A percentile compares a stretch with the other conserved stretches of the same genome.
These are phyloP conservation scores for Leishmania turanica DNA, from an alignment of 208 protist genomes.

Conservation along the genomic window DNA sequence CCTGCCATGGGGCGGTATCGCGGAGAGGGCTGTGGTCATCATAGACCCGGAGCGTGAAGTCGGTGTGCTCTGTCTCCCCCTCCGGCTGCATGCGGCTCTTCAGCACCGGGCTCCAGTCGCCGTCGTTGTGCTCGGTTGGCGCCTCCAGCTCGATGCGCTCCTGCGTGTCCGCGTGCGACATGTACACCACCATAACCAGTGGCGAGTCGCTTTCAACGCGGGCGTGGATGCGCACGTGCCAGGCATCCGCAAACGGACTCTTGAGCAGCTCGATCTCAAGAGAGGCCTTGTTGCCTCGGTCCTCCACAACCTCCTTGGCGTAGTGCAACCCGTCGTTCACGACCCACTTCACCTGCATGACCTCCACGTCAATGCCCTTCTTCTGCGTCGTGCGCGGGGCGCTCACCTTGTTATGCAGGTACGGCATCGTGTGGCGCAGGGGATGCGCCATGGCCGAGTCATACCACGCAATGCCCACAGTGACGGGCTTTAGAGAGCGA, in stretches of 20 bases:
- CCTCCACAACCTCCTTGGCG: constrained; percentile 63
- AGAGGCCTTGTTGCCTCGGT: constrained; percentile 42
- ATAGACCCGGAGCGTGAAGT: constrained; percentile 58
- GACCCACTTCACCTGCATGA: constrained; percentile 71
- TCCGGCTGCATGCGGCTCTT: constrained; percentile 40
- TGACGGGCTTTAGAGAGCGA: constrained; percentile 60
- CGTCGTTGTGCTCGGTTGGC: constrained; percentile 43
- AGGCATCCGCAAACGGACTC: constrained; percentile 72
- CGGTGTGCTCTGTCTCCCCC: constrained; percentile 33
- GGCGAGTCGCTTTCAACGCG: constrained; percentile 40
- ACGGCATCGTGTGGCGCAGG: constrained; percentile 67
- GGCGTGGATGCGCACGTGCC: constrained; percentile 83
- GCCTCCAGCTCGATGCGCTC: constrained; percentile 41
- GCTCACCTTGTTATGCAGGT: constrained; percentile 72
- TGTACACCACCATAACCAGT: constrained; percentile 68
- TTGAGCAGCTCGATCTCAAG: constrained; percentile 85
- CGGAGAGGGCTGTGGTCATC: constrained; percentile 71
- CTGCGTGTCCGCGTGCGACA: constrained; percentile 52
- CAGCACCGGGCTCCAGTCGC: constrained; percentile 63
- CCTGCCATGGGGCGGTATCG: constrained; percentile 62
- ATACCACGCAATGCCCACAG: constrained; percentile 85
- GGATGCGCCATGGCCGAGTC: constrained; percentile 56
- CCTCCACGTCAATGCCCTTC: constrained; percentile 39
- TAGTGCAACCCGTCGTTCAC: constrained; percentile 84
- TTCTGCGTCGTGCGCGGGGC: constrained; percentile 43